These are phyloP conservation scores for Aureobasidium sp. DNA, from an alignment of 2,329 filamentous ascomycete genomes.

Conservation along the genomic window DNA sequence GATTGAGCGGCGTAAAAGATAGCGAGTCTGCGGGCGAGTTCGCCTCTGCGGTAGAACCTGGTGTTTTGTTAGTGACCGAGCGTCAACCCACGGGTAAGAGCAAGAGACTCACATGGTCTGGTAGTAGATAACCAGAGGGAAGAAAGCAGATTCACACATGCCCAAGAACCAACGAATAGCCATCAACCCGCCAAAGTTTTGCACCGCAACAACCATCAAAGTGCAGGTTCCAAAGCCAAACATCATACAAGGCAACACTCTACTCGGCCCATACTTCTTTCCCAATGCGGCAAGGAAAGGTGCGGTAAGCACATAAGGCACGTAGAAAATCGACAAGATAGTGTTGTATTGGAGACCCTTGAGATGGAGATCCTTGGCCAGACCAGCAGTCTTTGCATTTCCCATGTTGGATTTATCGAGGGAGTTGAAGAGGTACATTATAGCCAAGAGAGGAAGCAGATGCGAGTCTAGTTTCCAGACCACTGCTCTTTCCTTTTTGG, in stretches of 20 bases:
- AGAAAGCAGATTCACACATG: constrained; percentile 56
- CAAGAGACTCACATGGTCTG: constrained; percentile 27
- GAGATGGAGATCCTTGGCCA: constrained; percentile 50
- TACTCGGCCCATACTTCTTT: constrained; percentile 57
- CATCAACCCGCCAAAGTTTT: constrained; percentile 58
- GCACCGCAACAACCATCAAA: constrained; percentile 45
- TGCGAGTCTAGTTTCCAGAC: constrained; percentile 47
- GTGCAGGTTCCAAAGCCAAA: constrained; percentile 58
- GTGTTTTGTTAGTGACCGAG: no score
- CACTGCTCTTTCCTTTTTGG: constrained; percentile 38
- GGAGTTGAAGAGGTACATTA: constrained; percentile 53
- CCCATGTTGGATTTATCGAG: constrained; percentile 37
- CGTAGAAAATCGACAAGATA: constrained; percentile 63
- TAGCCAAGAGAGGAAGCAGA: constrained; percentile 48
- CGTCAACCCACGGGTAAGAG: not conserved
- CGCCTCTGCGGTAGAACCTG: constrained; percentile 64
- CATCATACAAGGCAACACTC: constrained; percentile 60
- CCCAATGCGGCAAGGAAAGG: constrained; percentile 58
- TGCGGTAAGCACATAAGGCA: constrained; percentile 64
- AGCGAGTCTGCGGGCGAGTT: constrained; percentile 60
- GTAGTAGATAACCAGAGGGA: constrained; percentile 59
- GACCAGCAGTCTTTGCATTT: constrained; percentile 36
- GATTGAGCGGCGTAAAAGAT: constrained; percentile 69
- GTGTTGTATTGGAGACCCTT: constrained; percentile 57
- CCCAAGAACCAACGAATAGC: constrained; percentile 62